Conservation (phyloP, 179 eudicot genomes). For the Pouteria campechiana region DNA sequence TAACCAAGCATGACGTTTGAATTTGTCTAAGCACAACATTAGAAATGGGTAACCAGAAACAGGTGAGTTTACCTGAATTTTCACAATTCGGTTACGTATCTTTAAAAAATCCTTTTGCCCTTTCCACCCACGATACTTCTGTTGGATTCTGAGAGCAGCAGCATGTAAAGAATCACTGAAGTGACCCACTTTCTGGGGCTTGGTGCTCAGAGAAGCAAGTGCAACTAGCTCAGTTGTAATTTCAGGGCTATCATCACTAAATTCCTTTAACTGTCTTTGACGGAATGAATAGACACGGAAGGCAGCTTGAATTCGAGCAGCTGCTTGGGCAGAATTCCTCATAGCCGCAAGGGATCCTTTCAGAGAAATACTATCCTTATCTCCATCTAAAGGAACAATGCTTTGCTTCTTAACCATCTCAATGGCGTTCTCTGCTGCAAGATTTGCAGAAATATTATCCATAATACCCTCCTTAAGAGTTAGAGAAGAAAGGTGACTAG, state of each 20-base stretch:
- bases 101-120: slow-evolving; percentile 46
- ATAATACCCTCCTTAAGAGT: slow-evolving; percentile 24
- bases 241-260: slow-evolving; percentile 23
- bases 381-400: slow-evolving; percentile 9
- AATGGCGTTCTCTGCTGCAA: slow-evolving; percentile 34
- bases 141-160: slow-evolving; percentile 59
- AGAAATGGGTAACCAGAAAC: too few species aligned
- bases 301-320: slow-evolving; percentile 58
- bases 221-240: slow-evolving; percentile 36
- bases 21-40: too few species aligned
- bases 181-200: slow-evolving; percentile 35
- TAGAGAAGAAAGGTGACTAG: slow-evolving; percentile 38
- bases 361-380: slow-evolving; percentile 27
- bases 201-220: slow-evolving; percentile 33
- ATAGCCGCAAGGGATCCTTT: slow-evolving; percentile 54
- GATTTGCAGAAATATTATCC: slow-evolving; percentile 27
- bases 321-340: slow-evolving; percentile 63
- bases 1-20: too few species aligned
- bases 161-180: slow-evolving; percentile 27
- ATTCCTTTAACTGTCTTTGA: slow-evolving; percentile 27
- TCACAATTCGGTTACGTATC: slow-evolving; percentile 51
- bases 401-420: slow-evolving; percentile 17
- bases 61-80: slow-evolving; percentile 44
- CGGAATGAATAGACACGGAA: slow-evolving; percentile 56
- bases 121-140: slow-evolving; percentile 60